Evolutionary conservation across 2,329 filamentous ascomycete genomes (phyloP).

Genomic region (Aspergillus sp.): DNA sequence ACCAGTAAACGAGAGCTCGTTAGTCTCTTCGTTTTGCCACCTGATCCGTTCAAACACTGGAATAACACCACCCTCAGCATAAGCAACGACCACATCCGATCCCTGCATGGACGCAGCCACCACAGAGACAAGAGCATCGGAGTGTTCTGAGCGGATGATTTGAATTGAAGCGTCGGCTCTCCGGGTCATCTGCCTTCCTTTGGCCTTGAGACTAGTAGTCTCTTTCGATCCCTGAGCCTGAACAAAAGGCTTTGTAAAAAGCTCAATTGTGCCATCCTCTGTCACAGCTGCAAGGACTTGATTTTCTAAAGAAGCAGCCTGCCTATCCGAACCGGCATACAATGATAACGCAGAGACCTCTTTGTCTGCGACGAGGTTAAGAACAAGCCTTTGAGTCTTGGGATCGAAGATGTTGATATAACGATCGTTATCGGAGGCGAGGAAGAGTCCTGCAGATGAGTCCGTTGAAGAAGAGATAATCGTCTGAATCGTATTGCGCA

Average conservation of each 20-base stretch:
- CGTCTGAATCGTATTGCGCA: conserved; percentile 44
- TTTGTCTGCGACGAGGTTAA: conserved; percentile 44
- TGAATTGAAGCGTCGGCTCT: conserved; percentile 41
- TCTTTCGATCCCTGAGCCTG: conserved; percentile 24
- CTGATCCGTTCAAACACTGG: conserved; percentile 44
- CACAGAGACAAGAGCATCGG: conserved; percentile 35
- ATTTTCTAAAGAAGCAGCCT: conserved; percentile 22
- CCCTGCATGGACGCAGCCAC: conserved; percentile 41
- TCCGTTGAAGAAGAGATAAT: conserved; percentile 37
- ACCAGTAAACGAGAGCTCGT: conserved; percentile 40
- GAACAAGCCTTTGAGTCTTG: conserved; percentile 35
- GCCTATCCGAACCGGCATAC: conserved; percentile 19
- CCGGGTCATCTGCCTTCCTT: conserved; percentile 39
- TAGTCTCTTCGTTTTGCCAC: conserved; percentile 40
- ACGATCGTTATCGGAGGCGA: conserved; percentile 44
- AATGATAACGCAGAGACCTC: conserved; percentile 38
- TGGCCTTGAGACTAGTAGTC: conserved; percentile 38
- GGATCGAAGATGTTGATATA: conserved; percentile 46
- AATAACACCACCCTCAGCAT: conserved; percentile 45
- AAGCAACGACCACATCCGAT: conserved; percentile 41
- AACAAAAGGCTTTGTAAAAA: conserved; percentile 45
- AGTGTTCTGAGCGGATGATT: conserved; percentile 37
- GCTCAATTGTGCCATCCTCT: conserved; percentile 42
- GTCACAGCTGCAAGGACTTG: conserved; percentile 43
- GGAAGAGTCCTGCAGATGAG: conserved; percentile 34